phyloP scores from a whole-genome alignment of 2,329 filamentous ascomycete genomes.

The Blumeria hordei region DNA sequence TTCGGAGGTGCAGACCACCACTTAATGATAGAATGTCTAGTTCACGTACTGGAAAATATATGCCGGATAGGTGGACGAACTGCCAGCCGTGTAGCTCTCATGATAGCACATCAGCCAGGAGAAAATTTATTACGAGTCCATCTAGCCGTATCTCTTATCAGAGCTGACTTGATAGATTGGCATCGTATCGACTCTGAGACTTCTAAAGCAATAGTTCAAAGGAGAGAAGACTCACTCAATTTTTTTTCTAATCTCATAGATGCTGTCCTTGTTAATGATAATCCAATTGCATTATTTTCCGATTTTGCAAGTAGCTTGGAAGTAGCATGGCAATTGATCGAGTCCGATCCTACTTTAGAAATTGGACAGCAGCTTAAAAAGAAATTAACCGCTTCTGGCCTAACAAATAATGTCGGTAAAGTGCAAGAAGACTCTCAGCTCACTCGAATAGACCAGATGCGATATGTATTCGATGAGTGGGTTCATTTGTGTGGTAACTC shows the following conservation, averaged over 20 bases:
- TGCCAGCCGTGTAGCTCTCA: conserved; percentile 27
- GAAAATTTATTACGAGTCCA: conserved; percentile 31
- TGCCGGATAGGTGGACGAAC: conserved; percentile 30
- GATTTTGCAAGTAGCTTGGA: conserved; percentile 72
- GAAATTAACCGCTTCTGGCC: conserved; percentile 30
- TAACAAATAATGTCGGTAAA: conserved; percentile 26
- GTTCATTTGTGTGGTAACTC: conserved; percentile 55
- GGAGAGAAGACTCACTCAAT: conserved; percentile 47
- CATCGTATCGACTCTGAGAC: conserved; percentile 44
- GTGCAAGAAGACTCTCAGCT: conserved; percentile 29
- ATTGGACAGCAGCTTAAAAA: conserved; percentile 47
- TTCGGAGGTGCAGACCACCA: conserved; percentile 27
- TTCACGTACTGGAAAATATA: conserved; percentile 35
- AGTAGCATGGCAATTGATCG: conserved; percentile 58
- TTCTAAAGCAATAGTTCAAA: conserved; percentile 45
- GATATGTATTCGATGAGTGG: conserved; percentile 95
- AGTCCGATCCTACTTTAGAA: conserved; percentile 41
- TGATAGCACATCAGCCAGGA: conserved; percentile 32
- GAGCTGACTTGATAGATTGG: conserved; percentile 37
- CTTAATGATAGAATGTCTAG: conserved; percentile 33
- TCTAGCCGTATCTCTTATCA: conserved; percentile 30
- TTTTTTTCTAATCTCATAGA: conserved; percentile 64
- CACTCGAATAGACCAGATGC: conserved; percentile 57
- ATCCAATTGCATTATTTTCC: conserved; percentile 53
- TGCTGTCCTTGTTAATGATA: conserved; percentile 52